Evolutionary conservation across 495 filamentous ascomycete species (phyloP).

Genomic region (Emericellopsis terricola): DNA sequence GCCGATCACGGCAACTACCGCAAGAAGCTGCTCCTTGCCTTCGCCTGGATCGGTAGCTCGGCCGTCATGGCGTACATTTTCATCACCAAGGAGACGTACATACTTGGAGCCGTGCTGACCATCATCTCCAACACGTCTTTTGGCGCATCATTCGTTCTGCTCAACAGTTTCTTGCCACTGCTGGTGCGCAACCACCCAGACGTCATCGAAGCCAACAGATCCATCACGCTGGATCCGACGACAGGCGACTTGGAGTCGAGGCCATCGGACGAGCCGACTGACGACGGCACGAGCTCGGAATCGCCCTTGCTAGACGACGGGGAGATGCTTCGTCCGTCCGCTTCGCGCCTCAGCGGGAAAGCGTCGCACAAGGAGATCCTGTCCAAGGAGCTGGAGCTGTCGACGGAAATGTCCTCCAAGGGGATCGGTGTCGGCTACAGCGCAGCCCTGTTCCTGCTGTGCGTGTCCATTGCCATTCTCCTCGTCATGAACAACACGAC

Average conservation of each 20-base stretch:
- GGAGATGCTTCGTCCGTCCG: conserved; percentile 16
- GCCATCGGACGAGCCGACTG: conserved; percentile 3
- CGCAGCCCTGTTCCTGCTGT: conserved; percentile 64
- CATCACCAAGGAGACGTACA: conserved; percentile 51
- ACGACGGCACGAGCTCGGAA: conserved; percentile 2
- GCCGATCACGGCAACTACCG: conserved; percentile 91
- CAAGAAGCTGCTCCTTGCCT: conserved; percentile 67
- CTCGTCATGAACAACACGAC: conserved; percentile 52
- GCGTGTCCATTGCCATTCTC: conserved; percentile 55
- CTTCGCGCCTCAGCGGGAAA: conserved; percentile 21
- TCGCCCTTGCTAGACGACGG: neutral
- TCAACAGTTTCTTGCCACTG: conserved; percentile 71
- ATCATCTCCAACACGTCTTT: conserved; percentile 84
- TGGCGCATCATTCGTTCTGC: conserved; percentile 67
- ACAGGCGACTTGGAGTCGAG: conserved; percentile 7
- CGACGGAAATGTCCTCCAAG: conserved; percentile 70
- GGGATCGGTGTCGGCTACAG: conserved; percentile 86
- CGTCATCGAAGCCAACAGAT: conserved; percentile 13
- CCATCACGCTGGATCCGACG: conserved; percentile 3
- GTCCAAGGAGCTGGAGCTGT: conserved; percentile 54
- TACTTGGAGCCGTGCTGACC: conserved; percentile 66
- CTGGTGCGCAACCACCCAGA: conserved; percentile 62
- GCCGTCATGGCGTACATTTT: conserved; percentile 81
- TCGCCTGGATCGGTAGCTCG: conserved; percentile 64
- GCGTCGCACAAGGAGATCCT: conserved; percentile 24